Conservation (phyloP, 2,329 filamentous ascomycete genomes). For the Xylaria sp. region DNA sequence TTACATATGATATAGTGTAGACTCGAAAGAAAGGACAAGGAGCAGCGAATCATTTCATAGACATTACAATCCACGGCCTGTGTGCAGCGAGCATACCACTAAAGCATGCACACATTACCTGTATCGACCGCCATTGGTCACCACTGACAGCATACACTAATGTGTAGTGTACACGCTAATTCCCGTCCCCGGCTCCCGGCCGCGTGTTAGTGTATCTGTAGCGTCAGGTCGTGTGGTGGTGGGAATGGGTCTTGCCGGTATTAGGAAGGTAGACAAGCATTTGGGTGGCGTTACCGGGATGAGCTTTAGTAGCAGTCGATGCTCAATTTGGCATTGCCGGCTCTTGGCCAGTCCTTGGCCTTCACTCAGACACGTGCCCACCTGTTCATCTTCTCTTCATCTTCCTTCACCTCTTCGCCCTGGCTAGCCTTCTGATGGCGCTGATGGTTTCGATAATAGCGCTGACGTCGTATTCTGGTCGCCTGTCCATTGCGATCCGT, state of each 20-base stretch:
- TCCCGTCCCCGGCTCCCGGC: background rate
- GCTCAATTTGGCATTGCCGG: slow-evolving; percentile 22
- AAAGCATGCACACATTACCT: too few relatives aligned
- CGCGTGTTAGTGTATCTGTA: background rate
- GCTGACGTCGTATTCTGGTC: background rate
- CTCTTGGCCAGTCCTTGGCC: slow-evolving; percentile 39
- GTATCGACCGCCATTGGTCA: background rate
- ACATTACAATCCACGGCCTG: slow-evolving; percentile 12
- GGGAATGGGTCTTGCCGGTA: slow-evolving; percentile 14
- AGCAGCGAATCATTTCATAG: slow-evolving; percentile 23
- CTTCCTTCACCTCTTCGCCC: slow-evolving; percentile 5
- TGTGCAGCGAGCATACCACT: background rate
- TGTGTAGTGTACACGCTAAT: background rate
- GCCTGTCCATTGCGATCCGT: background rate
- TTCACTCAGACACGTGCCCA: slow-evolving; percentile 28
- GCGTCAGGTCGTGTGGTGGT: too few relatives aligned
- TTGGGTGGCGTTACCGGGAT: slow-evolving; percentile 22
- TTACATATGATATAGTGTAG: background rate
- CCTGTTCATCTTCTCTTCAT: slow-evolving; percentile 12
- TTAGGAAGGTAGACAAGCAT: slow-evolving; percentile 33
- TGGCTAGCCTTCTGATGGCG: background rate
- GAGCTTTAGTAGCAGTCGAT: slow-evolving; percentile 4
- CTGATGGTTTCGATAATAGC: background rate
- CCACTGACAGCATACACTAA: background rate
- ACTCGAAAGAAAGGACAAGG: background rate